Conservation (phyloP, 2,329 filamentous ascomycete genomes). For the Penicillium sp. region DNA sequence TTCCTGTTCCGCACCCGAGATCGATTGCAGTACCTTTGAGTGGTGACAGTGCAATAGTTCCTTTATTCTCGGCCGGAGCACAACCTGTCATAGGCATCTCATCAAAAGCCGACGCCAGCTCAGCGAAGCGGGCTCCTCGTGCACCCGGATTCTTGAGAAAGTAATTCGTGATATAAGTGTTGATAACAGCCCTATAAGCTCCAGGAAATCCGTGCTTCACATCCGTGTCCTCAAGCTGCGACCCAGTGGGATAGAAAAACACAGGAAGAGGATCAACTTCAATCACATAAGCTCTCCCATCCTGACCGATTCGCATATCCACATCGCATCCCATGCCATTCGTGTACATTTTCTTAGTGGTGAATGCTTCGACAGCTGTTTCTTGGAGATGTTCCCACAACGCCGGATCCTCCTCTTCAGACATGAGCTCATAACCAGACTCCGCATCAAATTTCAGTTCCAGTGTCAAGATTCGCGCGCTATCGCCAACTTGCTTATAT, state of each 20-base stretch:
- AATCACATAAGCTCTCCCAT: conserved; percentile 20
- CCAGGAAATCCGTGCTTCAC: conserved; percentile 19
- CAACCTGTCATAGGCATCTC: neutral
- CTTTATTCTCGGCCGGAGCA: neutral
- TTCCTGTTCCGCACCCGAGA: conserved; percentile 21
- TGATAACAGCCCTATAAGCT: conserved; percentile 17
- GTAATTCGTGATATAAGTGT: conserved; percentile 24
- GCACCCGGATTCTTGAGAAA: conserved; percentile 7
- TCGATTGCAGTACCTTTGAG: conserved; percentile 18
- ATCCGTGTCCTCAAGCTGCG: conserved; percentile 15
- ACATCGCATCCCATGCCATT: conserved; percentile 24
- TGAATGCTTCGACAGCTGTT: conserved; percentile 20
- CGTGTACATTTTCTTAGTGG: conserved; percentile 14
- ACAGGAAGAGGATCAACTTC: conserved; percentile 27
- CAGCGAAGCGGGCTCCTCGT: neutral
- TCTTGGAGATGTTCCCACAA: conserved; percentile 22
- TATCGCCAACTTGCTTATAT: conserved; percentile 2
- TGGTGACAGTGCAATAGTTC: neutral
- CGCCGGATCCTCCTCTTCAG: conserved; percentile 13
- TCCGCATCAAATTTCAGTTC: conserved; percentile 24
- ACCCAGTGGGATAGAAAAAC: conserved; percentile 17
- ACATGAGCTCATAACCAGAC: conserved; percentile 14
- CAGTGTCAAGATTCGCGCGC: conserved; percentile 19
- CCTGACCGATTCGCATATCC: conserved; percentile 19
- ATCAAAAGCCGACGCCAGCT: conserved; percentile 2